phyloP scores from a whole-genome alignment of 1,284 basidiomycete genomes.

The Erythrobasidium hasegawianum region DNA sequence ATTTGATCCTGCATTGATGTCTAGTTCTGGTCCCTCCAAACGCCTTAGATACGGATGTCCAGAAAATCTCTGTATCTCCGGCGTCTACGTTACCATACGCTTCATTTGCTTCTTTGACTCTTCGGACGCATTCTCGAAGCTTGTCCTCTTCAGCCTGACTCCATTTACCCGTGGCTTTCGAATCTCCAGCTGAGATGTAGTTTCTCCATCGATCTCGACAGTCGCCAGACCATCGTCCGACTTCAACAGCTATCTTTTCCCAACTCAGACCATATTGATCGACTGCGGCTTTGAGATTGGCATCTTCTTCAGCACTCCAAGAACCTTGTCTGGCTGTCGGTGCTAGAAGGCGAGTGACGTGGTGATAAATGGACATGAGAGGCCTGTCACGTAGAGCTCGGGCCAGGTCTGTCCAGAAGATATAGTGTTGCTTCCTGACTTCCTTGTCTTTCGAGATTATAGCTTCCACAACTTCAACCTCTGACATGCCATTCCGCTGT shows the following conservation, averaged over 20 bases:
- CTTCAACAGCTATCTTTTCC: slow-evolving; percentile 65
- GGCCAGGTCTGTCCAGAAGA: slow-evolving; percentile 71
- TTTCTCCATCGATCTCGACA: slow-evolving; percentile 80
- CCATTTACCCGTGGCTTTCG: slow-evolving; percentile 31
- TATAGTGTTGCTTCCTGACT: slow-evolving; percentile 55
- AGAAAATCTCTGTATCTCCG: slow-evolving; percentile 71
- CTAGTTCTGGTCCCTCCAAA: slow-evolving; percentile 70
- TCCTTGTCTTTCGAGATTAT: slow-evolving; percentile 65
- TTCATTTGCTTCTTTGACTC: not conserved
- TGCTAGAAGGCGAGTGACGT: slow-evolving; percentile 65
- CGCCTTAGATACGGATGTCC: slow-evolving; percentile 65
- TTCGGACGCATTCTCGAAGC: slow-evolving; percentile 34
- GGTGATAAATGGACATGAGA: slow-evolving; percentile 73
- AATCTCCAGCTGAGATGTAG: slow-evolving; percentile 58
- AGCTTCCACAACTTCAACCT: slow-evolving; percentile 59
- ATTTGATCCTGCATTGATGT: slow-evolving; percentile 79
- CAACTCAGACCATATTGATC: slow-evolving; percentile 66
- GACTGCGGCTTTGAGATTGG: slow-evolving; percentile 63
- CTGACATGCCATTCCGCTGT: slow-evolving; percentile 53
- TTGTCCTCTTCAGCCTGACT: slow-evolving; percentile 38
- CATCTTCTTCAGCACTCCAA: slow-evolving; percentile 68
- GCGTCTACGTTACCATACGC: slow-evolving; percentile 45
- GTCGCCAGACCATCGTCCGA: slow-evolving; percentile 69
- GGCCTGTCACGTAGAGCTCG: slow-evolving; percentile 65
- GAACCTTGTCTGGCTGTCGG: slow-evolving; percentile 64